Base-by-base conservation (phyloP, 345 rosid species). In the Anastatica hierochuntica region DNA sequence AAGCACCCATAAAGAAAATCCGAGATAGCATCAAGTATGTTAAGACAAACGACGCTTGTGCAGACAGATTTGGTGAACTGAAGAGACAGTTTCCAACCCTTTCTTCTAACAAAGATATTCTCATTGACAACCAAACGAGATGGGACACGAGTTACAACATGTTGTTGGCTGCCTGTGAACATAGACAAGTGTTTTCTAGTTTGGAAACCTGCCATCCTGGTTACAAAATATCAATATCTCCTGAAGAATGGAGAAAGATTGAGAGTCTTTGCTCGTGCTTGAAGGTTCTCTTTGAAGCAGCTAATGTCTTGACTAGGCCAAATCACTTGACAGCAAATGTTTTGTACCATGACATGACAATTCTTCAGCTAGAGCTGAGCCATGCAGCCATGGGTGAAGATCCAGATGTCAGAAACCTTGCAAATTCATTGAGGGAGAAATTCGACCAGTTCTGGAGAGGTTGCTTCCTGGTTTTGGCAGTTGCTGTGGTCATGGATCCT, bases 81-180 rank as follows among this genome's bases (percentile, higher is more conserved):
- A 87, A 78, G 74, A 76, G 58, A 64, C 83, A 67, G 56, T 83
- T 81, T 63, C 83, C 78, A 60, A 76, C 45, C 42, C n/a, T 67
- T 44, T 81, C 80, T 4, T 67, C 75, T 12, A 77, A 75, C 20
- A 76, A 64, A 62, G 70, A 55, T 56, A 80, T 87, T 18, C 62
- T 60, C 17, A 63, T 87, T 16, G 96, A 84, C 49, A 78, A 79
- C 40, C 73, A 50, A 68, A 67, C 72, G 54, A 76, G 74, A 47
- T 87, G 96, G 96, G 78, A 81, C 74, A 81, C 90, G 5, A 81
- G 85, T 6, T 84, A 76, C 67, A 79, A 76, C 40, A 87, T 84
- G 94, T 66, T 87, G 56, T 57, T 77, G 23, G 81, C 85, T 62
- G 94, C 82, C 39, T 84, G 70, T 2, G 94, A 88, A 68, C 66